Evolutionary conservation across 495 filamentous ascomycete species (phyloP), one percentile per base, ranked within the genome.

Genomic region (Penicillium cinerascens): DNA sequence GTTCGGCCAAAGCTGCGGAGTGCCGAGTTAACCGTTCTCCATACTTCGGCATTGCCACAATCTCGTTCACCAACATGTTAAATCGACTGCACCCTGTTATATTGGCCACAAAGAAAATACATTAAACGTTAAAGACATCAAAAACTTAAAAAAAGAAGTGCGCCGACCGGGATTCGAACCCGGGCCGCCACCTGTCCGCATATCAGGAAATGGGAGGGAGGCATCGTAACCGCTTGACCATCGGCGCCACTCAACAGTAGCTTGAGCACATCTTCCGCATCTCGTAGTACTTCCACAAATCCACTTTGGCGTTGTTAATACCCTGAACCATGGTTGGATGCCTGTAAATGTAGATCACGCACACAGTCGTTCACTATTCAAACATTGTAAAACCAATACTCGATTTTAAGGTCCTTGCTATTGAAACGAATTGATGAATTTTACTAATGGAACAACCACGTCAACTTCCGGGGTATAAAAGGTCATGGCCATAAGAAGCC

Each of bases 141-240:
- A 49, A 39, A 36, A 42, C 17, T n/a, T n/a, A n/a, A 44, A 56
- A 40, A 51, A 21, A 1, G 4, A 23, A 23, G 35, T 65, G 55
- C 59, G 16, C 51, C 49, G 36, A 56, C 62, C 59, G 62, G 62
- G 62, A 45, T 62, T 65, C 62, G 62, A 65, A 65, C 62, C 62
- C 62, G 58, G 61, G 61, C 45, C 52, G 23, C 49, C 20, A 45
- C 41, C 50, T 64, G 46, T 44, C n/a, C 26, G 48, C 38, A 46
- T 41, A 36, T 41, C 13, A n/a, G 17, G 4, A 27, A n/a, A n/a
- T 64, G 61, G 61, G 61, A 64, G 42, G 48, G 42, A 27, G 21
- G 43, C 40, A 61, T 64, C 58, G 22, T 64, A 52, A 59, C 61
- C 61, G 44, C 61, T 64, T 22, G 58, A 64, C 58, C 35, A 64